These are phyloP conservation scores for Penicillium canariense DNA, from an alignment of 495 filamentous ascomycete species.

Conservation along the genomic window DNA sequence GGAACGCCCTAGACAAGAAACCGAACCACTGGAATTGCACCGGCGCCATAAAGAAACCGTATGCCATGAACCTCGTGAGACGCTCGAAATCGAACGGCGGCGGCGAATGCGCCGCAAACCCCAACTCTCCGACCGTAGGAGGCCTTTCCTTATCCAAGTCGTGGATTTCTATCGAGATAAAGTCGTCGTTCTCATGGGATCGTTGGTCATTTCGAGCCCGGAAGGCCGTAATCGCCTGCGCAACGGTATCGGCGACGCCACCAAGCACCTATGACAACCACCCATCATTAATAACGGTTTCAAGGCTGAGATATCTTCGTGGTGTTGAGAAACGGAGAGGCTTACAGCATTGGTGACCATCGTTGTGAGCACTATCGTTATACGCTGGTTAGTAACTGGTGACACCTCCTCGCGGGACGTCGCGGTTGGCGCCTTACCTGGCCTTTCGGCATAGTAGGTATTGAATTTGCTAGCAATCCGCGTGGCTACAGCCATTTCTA, in stretches of 20 bases:
- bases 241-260: conserved; percentile 92
- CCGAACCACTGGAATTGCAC: conserved; percentile 97
- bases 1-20: conserved; percentile 79
- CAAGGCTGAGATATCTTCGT: not conserved
- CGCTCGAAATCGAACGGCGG: conserved; percentile 95
- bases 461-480: conserved; percentile 86
- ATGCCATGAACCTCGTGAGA: conserved; percentile 89
- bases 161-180: conserved; percentile 83
- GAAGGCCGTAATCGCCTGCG: conserved; percentile 86
- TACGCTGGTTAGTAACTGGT: conserved; percentile 25
- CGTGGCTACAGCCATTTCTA: conserved; percentile 83
- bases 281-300: conserved; percentile 12
- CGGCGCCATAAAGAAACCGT: conserved; percentile 93
- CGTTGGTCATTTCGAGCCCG: conserved; percentile 61
- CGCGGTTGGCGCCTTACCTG: conserved; percentile 51
- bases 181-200: conserved; percentile 59
- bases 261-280: conserved; percentile 61
- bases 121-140: conserved; percentile 61
- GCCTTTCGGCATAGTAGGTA: conserved; percentile 82
- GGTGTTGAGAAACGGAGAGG: conserved; percentile 8
- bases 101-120: conserved; percentile 62
- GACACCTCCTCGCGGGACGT: not conserved
- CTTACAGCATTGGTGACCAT: conserved; percentile 96
- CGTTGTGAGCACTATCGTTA: conserved; percentile 76
- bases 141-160: conserved; percentile 85